phyloP scores from a whole-genome alignment of 192 early-diverging fungal genomes.

The Coemansia javaensis region DNA sequence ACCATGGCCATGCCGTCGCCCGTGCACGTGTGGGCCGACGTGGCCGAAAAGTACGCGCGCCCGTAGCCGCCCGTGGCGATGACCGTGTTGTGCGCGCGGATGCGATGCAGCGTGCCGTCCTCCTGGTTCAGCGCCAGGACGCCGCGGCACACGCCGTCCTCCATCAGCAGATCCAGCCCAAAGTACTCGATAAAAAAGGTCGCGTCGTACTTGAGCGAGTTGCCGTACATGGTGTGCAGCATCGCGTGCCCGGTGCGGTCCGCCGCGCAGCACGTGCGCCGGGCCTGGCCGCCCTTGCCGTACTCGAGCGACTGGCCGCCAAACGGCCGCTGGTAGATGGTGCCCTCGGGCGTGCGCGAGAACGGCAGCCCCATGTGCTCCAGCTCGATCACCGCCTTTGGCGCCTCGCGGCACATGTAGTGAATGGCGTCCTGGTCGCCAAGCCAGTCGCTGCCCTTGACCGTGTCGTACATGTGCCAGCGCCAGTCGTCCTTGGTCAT shows the following conservation, averaged over 20 bases:
- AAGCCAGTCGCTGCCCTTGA: constrained; percentile 98
- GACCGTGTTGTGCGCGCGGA: constrained; percentile 95
- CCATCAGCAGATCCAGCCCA: constrained; percentile 98
- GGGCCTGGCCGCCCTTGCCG: constrained; percentile 97
- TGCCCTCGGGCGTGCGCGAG: constrained; percentile 94
- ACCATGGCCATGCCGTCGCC: constrained; percentile 99
- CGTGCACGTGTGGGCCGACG: constrained; percentile 97
- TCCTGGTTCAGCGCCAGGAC: constrained; percentile 96
- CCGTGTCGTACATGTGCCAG: constrained; percentile 99
- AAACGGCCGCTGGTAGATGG: constrained; percentile 98
- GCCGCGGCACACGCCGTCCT: constrained; percentile 94
- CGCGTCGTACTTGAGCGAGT: constrained; percentile 92
- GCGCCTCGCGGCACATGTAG: constrained; percentile 99
- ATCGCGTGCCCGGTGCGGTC: constrained; percentile 98
- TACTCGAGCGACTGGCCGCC: constrained; percentile 95
- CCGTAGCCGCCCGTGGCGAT: constrained; percentile 99
- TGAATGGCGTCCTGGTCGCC: constrained; percentile 99
- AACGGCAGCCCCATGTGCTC: constrained; percentile 99
- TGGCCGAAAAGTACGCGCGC: constrained; percentile 97
- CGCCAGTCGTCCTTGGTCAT: constrained; percentile 99
- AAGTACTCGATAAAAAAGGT: constrained; percentile 99
- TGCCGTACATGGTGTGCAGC: constrained; percentile 96
- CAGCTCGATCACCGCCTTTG: constrained; percentile 90
- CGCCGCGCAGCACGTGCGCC: constrained; percentile 95
- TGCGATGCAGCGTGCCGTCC: constrained; percentile 96